Base-by-base conservation (phyloP, 2,329 filamentous ascomycete species). In the Aureobasidium subglaciale region DNA sequence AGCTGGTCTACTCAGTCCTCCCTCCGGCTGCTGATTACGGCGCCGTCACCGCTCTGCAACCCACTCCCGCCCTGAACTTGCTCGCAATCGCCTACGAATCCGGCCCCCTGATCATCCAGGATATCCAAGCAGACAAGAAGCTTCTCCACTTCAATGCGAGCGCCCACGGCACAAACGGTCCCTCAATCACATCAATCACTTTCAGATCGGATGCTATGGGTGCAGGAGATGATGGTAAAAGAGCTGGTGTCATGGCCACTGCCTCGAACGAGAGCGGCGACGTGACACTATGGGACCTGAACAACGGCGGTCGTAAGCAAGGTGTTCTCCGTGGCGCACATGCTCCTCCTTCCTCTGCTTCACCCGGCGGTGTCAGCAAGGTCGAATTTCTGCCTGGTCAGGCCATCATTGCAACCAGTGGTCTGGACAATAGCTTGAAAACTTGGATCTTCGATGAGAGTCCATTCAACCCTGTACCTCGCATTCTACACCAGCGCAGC, bases 401-500 rank as follows among this genome's bases (percentile, higher is more conserved):
- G 68, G 87, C 90, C 5, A 86, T 97, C 2, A 81, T 99, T 38
- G 77, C 97, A 25, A 96, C 90, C 9, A 93, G 90, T 61, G 95
- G 93, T 4, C 78, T 88, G 45, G 93, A 99, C 69, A 99, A 99
- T 71, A 89, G 91, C 9, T 75, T 99, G 58, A 95, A 92, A 68
- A 91, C 90, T 5, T 96, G 92, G 92, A 93, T 97, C 59, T 96
- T 96, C 63, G 92, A 97, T 65, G 86, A 95, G 68, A 86, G 85
- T 0, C 91, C 92, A 0, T 96, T 96, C 68, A 93, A 88, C 0
- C 85, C 91, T 0, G 79, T 91, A 10, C 93, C 93, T 2, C 83
- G 92, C 16, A 86, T 90, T 24, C 75, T 99, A 27, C 93, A 99
- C 70, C 82, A 83, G 3, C 82, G 93, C 61, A 90, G 88, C 62